Base-by-base conservation (phyloP, 1,139 yeast genomes). In the Scheffersomyces illinoinensis region DNA sequence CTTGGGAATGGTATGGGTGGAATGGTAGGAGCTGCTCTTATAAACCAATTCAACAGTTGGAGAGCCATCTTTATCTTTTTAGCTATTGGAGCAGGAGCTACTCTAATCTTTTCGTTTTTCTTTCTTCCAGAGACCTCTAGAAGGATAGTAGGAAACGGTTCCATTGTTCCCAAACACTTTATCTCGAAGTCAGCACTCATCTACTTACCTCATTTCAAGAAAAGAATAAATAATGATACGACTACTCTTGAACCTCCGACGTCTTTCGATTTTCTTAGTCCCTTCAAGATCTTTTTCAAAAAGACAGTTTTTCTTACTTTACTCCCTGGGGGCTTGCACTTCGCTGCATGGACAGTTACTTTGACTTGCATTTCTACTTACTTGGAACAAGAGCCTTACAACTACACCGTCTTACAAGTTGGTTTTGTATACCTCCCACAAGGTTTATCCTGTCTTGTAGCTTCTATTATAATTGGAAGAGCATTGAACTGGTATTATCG, bases 1-100 rank as follows among this genome's bases (percentile, higher is more conserved):
- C 67, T 76, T 5, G 83, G 82, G 0, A 76, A 76, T 59, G 81
- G 80, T 1, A 69, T 78, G 59, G 82, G 82, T 3, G 77, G 79
- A 1, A 61, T 78, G n/a, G 61, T 78, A 3, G 82, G 82, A 1
- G 78, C 82, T 1, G 77, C 72, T 0, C 64, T 78, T 18, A 68
- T 77, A 2, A 59, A 66, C 56, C 66, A 66, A 39, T 78, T 72
- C 61, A 61, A 68, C 39, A 61, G 71, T 7, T 78, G 82, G 82
- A 68, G 82, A 66, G 71, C 79, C 7, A 76, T 78, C 4, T 78
- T 78, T 61, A 61, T 73, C 4, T 78, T 78, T 61, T 63, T 76
- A 47, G 76, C 81, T 3, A 75, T 77, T 50, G 79, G 81, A 5
- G 72, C 76, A 46, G 81, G 79, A 7, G 68, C 61, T 1, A 72